Conservation (phyloP, 495 filamentous ascomycete species). For the Articulospora tetracladia region DNA sequence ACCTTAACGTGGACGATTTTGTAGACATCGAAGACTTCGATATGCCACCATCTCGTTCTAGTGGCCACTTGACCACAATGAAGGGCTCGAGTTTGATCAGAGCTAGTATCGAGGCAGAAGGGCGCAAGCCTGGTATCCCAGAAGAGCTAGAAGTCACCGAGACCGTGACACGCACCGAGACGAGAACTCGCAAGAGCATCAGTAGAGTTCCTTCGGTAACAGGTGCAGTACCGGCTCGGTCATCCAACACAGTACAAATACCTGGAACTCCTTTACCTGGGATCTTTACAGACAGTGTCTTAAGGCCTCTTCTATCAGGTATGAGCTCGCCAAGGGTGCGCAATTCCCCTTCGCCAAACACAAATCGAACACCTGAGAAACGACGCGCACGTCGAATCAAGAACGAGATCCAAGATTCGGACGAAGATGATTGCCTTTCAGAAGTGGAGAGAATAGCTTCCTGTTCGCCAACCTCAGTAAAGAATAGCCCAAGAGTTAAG, state of each 20-base stretch:
- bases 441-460: constrained; percentile 9
- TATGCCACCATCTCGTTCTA: background rate
- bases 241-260: background rate
- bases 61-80: background rate
- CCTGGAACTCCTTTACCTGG: background rate
- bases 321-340: background rate
- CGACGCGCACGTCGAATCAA: background rate
- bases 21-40: constrained; percentile 14
- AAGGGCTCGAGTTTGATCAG: constrained; percentile 16
- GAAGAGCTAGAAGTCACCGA: constrained; percentile 22
- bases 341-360: constrained; percentile 4
- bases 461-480: constrained; percentile 7
- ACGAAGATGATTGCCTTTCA: constrained; percentile 35
- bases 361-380: constrained; percentile 3
- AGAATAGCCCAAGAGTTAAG: constrained; percentile 7
- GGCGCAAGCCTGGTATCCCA: constrained; percentile 13
- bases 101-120: constrained; percentile 15
- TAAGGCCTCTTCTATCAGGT: background rate
- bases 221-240: background rate
- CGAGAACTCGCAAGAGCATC: constrained; percentile 18
- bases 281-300: background rate
- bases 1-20: constrained; percentile 14
- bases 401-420: constrained; percentile 42
- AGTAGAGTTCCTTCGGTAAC: constrained; percentile 19
- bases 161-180: constrained; percentile 23